Conservation (phyloP, 805 yeast genomes). For the Cyberlindnera americana region DNA sequence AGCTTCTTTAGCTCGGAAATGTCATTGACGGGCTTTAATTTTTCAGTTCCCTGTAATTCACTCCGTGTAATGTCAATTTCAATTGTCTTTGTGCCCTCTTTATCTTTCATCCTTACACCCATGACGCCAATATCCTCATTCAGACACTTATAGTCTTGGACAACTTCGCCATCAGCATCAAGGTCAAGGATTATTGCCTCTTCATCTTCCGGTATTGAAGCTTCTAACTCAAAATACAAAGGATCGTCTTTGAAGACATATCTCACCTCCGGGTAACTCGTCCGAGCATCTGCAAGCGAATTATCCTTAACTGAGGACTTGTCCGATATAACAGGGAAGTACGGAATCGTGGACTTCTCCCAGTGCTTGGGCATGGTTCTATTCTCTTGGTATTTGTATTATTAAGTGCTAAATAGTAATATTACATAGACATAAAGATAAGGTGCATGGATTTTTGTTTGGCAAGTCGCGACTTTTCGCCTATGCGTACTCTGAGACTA, state of each 20-base stretch:
- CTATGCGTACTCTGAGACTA: slow-evolving; percentile 34
- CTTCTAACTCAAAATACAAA: slow-evolving; percentile 16
- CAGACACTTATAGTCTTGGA: slow-evolving; percentile 14
- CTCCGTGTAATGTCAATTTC: slow-evolving; percentile 23
- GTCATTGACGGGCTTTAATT: slow-evolving; percentile 12
- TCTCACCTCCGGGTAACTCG: slow-evolving; percentile 26
- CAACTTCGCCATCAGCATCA: slow-evolving; percentile 18
- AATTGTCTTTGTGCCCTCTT: slow-evolving; percentile 24
- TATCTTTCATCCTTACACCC: slow-evolving; percentile 20
- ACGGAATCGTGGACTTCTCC: slow-evolving; percentile 24
- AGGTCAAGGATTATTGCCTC: slow-evolving; percentile 25
- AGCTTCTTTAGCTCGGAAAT: slow-evolving; percentile 18
- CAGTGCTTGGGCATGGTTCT: slow-evolving; percentile 16
- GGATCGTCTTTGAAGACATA: slow-evolving; percentile 29
- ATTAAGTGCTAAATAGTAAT: no score
- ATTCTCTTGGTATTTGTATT: no score
- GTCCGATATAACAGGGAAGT: slow-evolving; percentile 21
- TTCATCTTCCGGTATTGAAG: slow-evolving; percentile 12
- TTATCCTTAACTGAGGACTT: background rate
- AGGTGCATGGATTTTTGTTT: no score
- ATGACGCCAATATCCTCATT: slow-evolving; percentile 21
- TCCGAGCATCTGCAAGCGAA: slow-evolving; percentile 1
- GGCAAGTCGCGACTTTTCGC: no score
- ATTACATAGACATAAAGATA: no score
- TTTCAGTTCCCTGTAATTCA: slow-evolving; percentile 9